Conservation (phyloP, 208 protist species). For the Balamuthia mandrillaris region DNA sequence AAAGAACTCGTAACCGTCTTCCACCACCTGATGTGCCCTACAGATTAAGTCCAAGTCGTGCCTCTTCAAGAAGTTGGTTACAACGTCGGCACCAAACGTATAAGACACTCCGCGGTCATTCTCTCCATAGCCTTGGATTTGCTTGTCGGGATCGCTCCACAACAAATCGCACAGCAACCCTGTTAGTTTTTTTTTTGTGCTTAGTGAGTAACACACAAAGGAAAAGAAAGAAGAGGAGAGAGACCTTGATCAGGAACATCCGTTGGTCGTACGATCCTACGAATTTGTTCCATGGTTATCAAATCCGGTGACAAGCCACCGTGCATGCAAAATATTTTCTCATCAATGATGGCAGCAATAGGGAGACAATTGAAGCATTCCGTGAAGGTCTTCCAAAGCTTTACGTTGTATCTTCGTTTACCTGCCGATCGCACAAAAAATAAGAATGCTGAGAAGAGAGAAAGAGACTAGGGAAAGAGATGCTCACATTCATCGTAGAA, state of each 20-base stretch:
- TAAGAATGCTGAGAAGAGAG: not conserved
- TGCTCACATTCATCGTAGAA: conserved; percentile 96
- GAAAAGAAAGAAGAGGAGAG: not conserved
- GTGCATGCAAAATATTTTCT: conserved; percentile 99
- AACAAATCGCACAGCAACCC: conserved; percentile 98
- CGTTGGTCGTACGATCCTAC: conserved; percentile 92
- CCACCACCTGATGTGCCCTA: conserved; percentile 97
- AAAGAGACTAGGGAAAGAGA: not conserved
- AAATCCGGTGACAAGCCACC: conserved; percentile 94
- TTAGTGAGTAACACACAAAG: not conserved
- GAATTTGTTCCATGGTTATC: conserved; percentile 90
- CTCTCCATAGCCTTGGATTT: conserved; percentile 90
- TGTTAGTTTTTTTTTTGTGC: not conserved
- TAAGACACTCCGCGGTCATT: conserved; percentile 97
- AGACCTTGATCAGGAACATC: conserved; percentile 95
- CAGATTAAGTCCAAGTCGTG: conserved; percentile 99
- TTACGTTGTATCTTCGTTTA: conserved; percentile 94
- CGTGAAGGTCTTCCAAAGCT: conserved; percentile 97
- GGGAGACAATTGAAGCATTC: conserved; percentile 98
- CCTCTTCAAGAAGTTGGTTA: conserved; percentile 95
- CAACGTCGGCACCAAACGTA: conserved; percentile 96
- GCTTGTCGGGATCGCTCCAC: conserved; percentile 97
- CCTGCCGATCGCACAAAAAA: conserved; percentile 33
- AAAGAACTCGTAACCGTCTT: conserved; percentile 99
- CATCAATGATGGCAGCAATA: conserved; percentile 95